Conservation (phyloP, 2,329 filamentous ascomycete genomes). For the Phyllosticta citrichinensis region DNA sequence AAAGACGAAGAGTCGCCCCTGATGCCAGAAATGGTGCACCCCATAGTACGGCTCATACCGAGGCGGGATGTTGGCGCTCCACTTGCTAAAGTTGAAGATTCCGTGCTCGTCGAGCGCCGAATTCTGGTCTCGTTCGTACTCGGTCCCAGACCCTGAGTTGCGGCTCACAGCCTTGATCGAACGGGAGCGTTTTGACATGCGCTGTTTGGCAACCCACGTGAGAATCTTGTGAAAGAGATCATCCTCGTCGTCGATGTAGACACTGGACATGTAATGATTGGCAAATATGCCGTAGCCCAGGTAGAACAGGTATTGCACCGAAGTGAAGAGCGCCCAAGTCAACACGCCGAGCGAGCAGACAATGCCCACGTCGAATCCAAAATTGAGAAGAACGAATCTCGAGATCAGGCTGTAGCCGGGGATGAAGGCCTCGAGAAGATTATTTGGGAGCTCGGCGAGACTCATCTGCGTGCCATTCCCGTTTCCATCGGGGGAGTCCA, state of each 20-base stretch:
- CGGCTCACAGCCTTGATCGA: slow-evolving; percentile 32
- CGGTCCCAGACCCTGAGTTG: slow-evolving; percentile 22
- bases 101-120: slow-evolving; percentile 30
- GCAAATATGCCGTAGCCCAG: slow-evolving; percentile 23
- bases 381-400: slow-evolving; percentile 29
- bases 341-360: slow-evolving; percentile 35
- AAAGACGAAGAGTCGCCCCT: slow-evolving; percentile 33
- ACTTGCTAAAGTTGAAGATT: slow-evolving; percentile 42
- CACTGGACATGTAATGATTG: slow-evolving; percentile 29
- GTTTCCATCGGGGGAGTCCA: neutral
- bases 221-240: slow-evolving; percentile 34
- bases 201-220: slow-evolving; percentile 34
- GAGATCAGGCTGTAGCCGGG: slow-evolving; percentile 42
- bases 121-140: slow-evolving; percentile 24
- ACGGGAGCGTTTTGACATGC: slow-evolving; percentile 26
- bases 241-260: slow-evolving; percentile 37
- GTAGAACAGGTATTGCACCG: slow-evolving; percentile 26
- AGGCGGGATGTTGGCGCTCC: slow-evolving; percentile 37
- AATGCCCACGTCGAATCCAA: slow-evolving; percentile 40
- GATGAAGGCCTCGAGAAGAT: slow-evolving; percentile 40
- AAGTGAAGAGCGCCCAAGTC: slow-evolving; percentile 31
- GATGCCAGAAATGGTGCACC: slow-evolving; percentile 33
- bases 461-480: slow-evolving; percentile 12
- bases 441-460: slow-evolving; percentile 31
- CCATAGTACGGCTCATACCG: slow-evolving; percentile 42